A percentile compares a stretch with the other conserved stretches of the same genome.
Evolutionary conservation across 2,329 filamentous ascomycete species (phyloP).

Genomic region (Stemphylium beticola): DNA sequence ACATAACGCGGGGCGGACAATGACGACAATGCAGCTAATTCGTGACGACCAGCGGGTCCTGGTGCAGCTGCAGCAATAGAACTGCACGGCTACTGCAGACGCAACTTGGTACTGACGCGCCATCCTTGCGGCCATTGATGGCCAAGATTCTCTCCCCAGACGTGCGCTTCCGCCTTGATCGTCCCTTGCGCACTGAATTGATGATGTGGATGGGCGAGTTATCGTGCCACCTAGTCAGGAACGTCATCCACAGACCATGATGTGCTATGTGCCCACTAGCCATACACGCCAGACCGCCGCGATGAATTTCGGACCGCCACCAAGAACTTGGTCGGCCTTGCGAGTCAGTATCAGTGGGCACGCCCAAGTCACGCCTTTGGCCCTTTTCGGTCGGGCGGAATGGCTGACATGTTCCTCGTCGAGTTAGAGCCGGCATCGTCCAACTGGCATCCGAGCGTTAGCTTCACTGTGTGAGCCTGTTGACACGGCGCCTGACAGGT

Average conservation of each 20-base stretch:
- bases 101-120: constrained; percentile 17
- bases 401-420: not conserved
- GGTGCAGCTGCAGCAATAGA: constrained; percentile 28
- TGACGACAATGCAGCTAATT: constrained; percentile 21
- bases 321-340: too few species aligned
- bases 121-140: constrained; percentile 19
- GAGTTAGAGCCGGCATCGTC: not conserved
- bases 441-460: constrained; percentile 2
- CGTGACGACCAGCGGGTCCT: constrained; percentile 17
- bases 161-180: constrained; percentile 10
- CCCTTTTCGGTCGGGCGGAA: constrained; percentile 3
- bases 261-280: constrained; percentile 4
- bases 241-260: constrained; percentile 16
- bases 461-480: not conserved
- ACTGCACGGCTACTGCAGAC: constrained; percentile 18
- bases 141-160: constrained; percentile 10
- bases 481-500: constrained; percentile 10
- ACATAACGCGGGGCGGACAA: constrained; percentile 13
- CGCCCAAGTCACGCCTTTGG: not conserved
- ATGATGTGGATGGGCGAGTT: not conserved
- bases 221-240: constrained; percentile 18
- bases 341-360: constrained; percentile 13
- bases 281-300: not conserved
- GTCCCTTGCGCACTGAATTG: constrained; percentile 7
- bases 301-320: too few species aligned